Conservation (phyloP, 1,284 basidiomycete genomes). For the Lentinus polychrous region DNA sequence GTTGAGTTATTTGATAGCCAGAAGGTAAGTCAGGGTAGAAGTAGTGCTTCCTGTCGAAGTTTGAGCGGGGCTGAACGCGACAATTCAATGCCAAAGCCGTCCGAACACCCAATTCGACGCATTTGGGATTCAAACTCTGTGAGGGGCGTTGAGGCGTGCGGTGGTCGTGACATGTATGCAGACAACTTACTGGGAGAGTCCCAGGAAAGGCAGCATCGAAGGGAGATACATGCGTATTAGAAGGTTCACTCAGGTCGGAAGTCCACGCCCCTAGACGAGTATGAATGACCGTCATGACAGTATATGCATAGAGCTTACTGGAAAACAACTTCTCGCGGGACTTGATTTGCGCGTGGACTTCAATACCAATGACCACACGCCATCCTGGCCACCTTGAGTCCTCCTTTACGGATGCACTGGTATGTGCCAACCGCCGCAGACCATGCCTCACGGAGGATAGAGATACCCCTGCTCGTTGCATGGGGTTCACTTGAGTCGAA, state of each 20-base stretch:
- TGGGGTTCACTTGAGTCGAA: conserved; percentile 8
- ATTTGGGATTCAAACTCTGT: conserved; percentile 73
- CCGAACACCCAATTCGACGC: conserved; percentile 76
- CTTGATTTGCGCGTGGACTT: conserved; percentile 93
- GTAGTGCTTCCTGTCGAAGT: conserved; percentile 97
- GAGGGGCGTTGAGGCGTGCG: background rate
- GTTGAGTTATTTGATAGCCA: conserved; percentile 97
- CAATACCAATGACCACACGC: conserved; percentile 89
- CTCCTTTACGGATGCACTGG: conserved; percentile 15
- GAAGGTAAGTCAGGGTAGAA: conserved; percentile 94
- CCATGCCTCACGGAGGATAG: conserved; percentile 7
- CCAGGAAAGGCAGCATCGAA: conserved; percentile 94
- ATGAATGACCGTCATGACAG: background rate
- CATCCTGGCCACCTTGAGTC: conserved; percentile 56
- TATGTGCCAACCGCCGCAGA: conserved; percentile 12
- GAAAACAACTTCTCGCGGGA: conserved; percentile 89
- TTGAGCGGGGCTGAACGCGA: conserved; percentile 63
- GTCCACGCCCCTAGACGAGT: conserved; percentile 28
- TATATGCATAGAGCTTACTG: conserved; percentile 35
- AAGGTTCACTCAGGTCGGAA: conserved; percentile 41
- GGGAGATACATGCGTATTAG: conserved; percentile 74
- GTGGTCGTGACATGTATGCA: background rate
- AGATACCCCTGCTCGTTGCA: conserved; percentile 18
- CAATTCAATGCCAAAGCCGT: conserved; percentile 81
- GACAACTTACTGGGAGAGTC: conserved; percentile 71